Evolutionary conservation across 495 filamentous ascomycete species (phyloP).

Genomic region (Penicillium goetzii): DNA sequence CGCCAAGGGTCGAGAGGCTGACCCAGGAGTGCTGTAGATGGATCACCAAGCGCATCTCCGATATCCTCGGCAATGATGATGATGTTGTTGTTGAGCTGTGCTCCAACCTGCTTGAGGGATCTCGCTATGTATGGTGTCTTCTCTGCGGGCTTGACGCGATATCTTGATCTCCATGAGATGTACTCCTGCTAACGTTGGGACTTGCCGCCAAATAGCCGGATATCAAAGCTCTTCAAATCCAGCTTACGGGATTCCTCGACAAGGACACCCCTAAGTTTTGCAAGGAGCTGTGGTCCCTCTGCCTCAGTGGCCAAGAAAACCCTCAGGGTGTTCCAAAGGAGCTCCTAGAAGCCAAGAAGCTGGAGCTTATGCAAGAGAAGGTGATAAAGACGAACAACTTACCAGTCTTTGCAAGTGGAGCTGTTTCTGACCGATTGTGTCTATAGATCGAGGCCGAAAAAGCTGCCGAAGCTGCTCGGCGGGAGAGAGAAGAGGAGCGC

Average conservation of each 20-base stretch:
- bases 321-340: conserved; percentile 92
- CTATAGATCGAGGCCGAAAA: conserved; percentile 79
- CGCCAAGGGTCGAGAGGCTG: neutral
- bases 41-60: conserved; percentile 85
- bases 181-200: conserved; percentile 18
- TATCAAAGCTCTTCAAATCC: conserved; percentile 91
- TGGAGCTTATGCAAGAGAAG: conserved; percentile 91
- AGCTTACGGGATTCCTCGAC: conserved; percentile 91
- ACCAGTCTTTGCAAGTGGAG: neutral
- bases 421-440: conserved; percentile 17
- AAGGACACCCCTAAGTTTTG: conserved; percentile 91
- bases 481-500: conserved; percentile 68
- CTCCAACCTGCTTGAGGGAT: conserved; percentile 83
- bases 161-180: neutral
- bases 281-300: conserved; percentile 89
- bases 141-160: conserved; percentile 10
- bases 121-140: conserved; percentile 67
- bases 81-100: conserved; percentile 93
- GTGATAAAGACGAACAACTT: conserved; percentile 44
- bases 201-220: conserved; percentile 68
- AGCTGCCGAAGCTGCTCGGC: conserved; percentile 73
- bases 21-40: conserved; percentile 60
- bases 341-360: conserved; percentile 92
- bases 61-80: conserved; percentile 87
- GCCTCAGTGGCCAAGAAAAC: conserved; percentile 86